Conservation (phyloP, 257 asterid genomes). For the Primulina tabacum region DNA sequence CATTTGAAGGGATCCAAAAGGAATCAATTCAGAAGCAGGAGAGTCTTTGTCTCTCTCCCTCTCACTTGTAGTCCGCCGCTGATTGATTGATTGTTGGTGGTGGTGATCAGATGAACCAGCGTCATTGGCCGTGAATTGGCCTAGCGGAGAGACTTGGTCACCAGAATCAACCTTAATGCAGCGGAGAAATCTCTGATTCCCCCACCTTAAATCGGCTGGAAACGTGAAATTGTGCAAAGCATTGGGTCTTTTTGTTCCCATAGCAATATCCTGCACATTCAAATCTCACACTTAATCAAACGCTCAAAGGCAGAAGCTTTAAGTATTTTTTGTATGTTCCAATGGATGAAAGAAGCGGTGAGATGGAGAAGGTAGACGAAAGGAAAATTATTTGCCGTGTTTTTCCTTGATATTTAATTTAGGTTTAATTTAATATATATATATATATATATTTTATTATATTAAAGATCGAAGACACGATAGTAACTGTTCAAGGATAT, state of each 20-base stretch:
- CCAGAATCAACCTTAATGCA: conserved; percentile 56
- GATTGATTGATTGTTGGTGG: conserved; percentile 18
- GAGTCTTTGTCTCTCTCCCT: background rate
- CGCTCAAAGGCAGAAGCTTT: background rate
- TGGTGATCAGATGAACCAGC: conserved; percentile 24
- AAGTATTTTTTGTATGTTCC: background rate
- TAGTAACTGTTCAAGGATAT: too few species aligned
- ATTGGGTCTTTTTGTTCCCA: conserved; percentile 57
- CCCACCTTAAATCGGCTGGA: conserved; percentile 67
- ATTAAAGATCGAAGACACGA: too few species aligned
- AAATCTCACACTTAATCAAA: background rate
- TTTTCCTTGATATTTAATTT: background rate
- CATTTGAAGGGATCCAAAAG: conserved; percentile 26
- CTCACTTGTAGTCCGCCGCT: conserved; percentile 22
- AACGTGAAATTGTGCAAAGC: conserved; percentile 66
- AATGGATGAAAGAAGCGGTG: conserved; percentile 1
- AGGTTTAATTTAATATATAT: background rate
- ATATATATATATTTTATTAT: too few species aligned
- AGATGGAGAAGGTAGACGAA: background rate
- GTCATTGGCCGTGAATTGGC: conserved; percentile 24
- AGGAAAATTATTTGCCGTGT: conserved; percentile 1
- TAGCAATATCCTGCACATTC: conserved; percentile 30
- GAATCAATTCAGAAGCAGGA: background rate
- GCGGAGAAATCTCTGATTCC: conserved; percentile 55
- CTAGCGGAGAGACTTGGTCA: background rate